Evolutionary conservation across 495 filamentous ascomycete species (phyloP), one percentile per base, ranked within the genome.

Genomic region (Evansstolkia leycettana): DNA sequence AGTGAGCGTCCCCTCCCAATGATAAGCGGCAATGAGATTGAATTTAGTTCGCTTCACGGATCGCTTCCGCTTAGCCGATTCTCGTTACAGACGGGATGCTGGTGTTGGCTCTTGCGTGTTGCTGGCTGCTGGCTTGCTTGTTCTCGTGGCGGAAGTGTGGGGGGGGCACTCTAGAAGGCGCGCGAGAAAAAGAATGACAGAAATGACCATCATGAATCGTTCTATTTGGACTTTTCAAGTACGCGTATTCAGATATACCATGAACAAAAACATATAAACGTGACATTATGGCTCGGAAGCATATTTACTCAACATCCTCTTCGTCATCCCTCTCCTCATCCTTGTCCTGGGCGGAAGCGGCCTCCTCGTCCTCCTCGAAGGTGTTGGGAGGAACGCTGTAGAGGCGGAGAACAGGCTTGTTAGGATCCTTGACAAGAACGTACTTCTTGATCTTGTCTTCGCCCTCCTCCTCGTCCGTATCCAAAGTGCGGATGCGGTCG

Each of bases 341-440:
- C 36, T 64, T 55, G 13, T 54, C 50, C 36, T 60, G 57, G 41
- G 70, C 75, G 33, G 67, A 74, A 28, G 51, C 55, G 17, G 45
- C 45, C 36, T 69, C 60, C 28, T 75, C 75, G 31, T 78, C 80
- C 54, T 87, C 82, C 47, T 96, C 90, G 55, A 95, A 90, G 34
- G 86, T 86, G 48, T 77, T 74, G 20, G 73, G 58, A 0, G 92
- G 90, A 2, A 96, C 84, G 52, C 88, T 80, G 66, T 98, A 98
- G 49, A 98, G 62, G 42, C 92, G 73, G 37, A 98, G 72, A 30
- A 94, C 80, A 23, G 78, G 75, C 75, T 93, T 94, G 64, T 98
- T 98, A 33, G 90, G 90, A 53, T 98, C 90, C 81, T 80, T 79
- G 43, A 80, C 70, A 12, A 80, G 64, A 33, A 81, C 71, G 50